Base-by-base conservation (phyloP, 257 asterid genomes). In the Primulina eburnea region DNA sequence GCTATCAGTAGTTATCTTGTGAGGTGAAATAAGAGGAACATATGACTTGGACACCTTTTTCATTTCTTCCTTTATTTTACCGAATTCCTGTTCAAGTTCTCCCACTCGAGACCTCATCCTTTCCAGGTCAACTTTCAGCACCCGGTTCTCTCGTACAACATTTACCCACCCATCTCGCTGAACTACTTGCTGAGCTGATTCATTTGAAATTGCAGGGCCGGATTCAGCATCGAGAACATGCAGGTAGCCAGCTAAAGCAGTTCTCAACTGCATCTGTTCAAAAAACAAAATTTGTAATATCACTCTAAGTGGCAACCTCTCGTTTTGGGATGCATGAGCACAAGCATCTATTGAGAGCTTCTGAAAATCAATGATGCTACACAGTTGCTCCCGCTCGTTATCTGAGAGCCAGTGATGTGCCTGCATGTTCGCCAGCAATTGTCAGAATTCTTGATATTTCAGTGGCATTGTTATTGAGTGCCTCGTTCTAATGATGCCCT, bases 291-390 rank as follows among this genome's bases (percentile, higher is more conserved):
- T 97, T 77, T 95, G 98, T 70, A 95, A 82, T 68, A 92, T 70
- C 64, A 92, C 77, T 76, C 99, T 85, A 69, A 95, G 96, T 4
- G 99, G 98, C 66, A 93, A 79, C 73, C 96, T 81, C 70, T 87
- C 87, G 9, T 89, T 95, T 74, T 95, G 99, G 61, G 99, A 94
- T 64, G 99, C 99, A 74, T 94, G 98, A 30, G 98, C 90, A 60
- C 98, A 95, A 12, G 98, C 98, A 79, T 95, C 99, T 14, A 95
- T 81, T 1, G 99, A 95, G 64, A 95, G 97, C 82, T 92, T 92
- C 86, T 80, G 92, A 77, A 89, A 89, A 82, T 95, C 88, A 1
- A 95, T 86, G 14, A 87, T 72, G 78, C 73, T 81, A 88, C 99
- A 95, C 8, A 95, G 88, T 38, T 79, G 85, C 82, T 89, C 97